These are phyloP conservation scores for Hymenoscyphus fraxineus DNA, from an alignment of 2,329 filamentous ascomycete genomes.

Conservation along the genomic window DNA sequence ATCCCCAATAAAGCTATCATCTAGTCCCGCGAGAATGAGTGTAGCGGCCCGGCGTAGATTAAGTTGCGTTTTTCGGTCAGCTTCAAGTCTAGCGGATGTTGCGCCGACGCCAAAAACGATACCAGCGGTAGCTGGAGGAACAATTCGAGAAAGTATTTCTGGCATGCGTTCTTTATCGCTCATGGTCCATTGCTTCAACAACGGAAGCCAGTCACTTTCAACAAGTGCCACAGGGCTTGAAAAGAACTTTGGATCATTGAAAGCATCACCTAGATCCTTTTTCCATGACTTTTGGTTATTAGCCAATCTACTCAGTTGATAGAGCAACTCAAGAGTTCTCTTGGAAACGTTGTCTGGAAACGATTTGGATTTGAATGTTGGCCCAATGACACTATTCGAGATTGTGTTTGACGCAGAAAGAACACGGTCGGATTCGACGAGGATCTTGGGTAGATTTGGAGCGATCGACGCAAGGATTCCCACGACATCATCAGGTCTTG, in stretches of 20 bases:
- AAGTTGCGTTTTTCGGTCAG: constrained; percentile 87
- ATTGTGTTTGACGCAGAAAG: constrained; percentile 74
- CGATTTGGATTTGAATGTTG: constrained; percentile 74
- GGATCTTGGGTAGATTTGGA: constrained; percentile 74
- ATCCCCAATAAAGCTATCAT: constrained; percentile 77
- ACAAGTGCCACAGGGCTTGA: constrained; percentile 63
- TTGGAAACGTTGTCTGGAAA: constrained; percentile 83
- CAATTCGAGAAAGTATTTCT: constrained; percentile 75
- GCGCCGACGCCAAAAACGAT: constrained; percentile 99
- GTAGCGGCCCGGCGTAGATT: constrained; percentile 80
- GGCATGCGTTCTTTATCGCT: constrained; percentile 84
- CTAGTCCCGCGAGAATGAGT: constrained; percentile 70
- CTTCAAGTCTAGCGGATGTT: constrained; percentile 87
- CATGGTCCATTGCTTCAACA: constrained; percentile 79
- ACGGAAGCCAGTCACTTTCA: constrained; percentile 71
- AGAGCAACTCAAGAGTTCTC: constrained; percentile 67
- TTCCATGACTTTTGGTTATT: constrained; percentile 87
- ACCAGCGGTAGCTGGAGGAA: constrained; percentile 83
- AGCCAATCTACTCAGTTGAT: constrained; percentile 71
- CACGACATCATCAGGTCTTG: constrained; percentile 69
- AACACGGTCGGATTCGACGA: constrained; percentile 83
- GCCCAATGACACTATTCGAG: constrained; percentile 76
- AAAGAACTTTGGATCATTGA: constrained; percentile 87
- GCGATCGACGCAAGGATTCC: constrained; percentile 75
- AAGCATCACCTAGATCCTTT: constrained; percentile 86